Base-by-base conservation (phyloP, 805 yeast species). In the Jamesozyma gamospora region DNA sequence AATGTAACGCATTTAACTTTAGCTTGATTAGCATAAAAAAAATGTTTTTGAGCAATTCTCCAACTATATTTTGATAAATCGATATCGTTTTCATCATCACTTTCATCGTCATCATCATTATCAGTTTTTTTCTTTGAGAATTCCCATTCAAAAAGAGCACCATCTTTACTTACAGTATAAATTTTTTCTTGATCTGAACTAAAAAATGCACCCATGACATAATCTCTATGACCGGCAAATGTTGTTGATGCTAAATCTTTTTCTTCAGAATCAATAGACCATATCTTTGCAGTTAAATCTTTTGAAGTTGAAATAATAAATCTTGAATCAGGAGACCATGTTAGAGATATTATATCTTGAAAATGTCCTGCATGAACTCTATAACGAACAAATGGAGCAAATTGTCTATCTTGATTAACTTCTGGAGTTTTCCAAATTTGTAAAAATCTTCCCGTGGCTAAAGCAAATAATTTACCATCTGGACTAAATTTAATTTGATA, bases 391-490 rank as follows among this genome's bases (percentile, higher is more conserved):
- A 92, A 92, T 13, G 98, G 98, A 0, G 96, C 92, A 69, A 92
- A 92, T 58, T 87, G 95, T 44, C 95, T 72, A 53, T 86, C 96
- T 51, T 84, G 92, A 7, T 76, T 65, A 18, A 69, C 66, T 35
- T 74, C 78, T 0, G 96, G 96, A 1, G 96, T 85, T 53, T 77
- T 79, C 98, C 98, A 92, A 8, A 92, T 79, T 60, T 92, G 96
- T 14, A 90, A 66, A 39, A 82, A 81, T 48, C 94, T 67, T 5
- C 85, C 86, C 28, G 78, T 68, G 4, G 94, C 94, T 21, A 86
- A 72, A 6, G 96, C 96, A 64, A 92, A 88, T 51, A 75, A 75
- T 34, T 70, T 70, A 2, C 97, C 96, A 61, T 86, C 87, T 2
- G 95, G 92, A 38, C 95, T 78, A 61, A 92, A 92, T 52, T 80